Conservation (phyloP, 345 rosid species). For the Citrus maxima region DNA sequence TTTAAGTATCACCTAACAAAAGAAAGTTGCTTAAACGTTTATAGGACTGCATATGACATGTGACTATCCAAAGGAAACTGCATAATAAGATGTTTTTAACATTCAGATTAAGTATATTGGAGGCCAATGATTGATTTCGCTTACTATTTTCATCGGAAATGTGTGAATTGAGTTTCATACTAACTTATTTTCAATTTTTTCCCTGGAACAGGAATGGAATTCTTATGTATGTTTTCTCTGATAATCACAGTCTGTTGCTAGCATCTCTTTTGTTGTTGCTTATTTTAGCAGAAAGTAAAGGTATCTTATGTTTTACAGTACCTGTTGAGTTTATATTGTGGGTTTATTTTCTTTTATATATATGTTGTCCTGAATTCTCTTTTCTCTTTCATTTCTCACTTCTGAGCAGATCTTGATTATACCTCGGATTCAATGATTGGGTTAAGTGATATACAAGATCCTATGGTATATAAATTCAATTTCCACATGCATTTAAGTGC, state of each 20-base stretch:
- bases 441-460: slow-evolving; percentile 24
- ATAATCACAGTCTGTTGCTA: slow-evolving; percentile 38
- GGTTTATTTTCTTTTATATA: neutral
- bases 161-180: neutral
- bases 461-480: slow-evolving; percentile 31
- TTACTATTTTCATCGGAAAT: neutral
- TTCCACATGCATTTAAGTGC: neutral
- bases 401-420: slow-evolving; percentile 38
- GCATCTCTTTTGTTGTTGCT: slow-evolving; percentile 51
- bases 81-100: neutral
- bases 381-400: neutral
- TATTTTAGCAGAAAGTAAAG: slow-evolving; percentile 48
- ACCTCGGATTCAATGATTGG: slow-evolving; percentile 24
- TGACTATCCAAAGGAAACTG: neutral
- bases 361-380: neutral
- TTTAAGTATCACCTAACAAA: neutral
- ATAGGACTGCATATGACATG: neutral
- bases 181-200: neutral
- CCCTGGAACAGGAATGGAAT: slow-evolving; percentile 43
- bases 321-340: neutral
- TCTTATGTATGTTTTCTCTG: slow-evolving; percentile 39
- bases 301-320: slow-evolving; percentile 26
- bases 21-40: neutral
- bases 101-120: neutral
- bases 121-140: neutral